phyloP scores from a whole-genome alignment of 1,284 basidiomycete genomes.

The Tetrapyrgos nigripes region DNA sequence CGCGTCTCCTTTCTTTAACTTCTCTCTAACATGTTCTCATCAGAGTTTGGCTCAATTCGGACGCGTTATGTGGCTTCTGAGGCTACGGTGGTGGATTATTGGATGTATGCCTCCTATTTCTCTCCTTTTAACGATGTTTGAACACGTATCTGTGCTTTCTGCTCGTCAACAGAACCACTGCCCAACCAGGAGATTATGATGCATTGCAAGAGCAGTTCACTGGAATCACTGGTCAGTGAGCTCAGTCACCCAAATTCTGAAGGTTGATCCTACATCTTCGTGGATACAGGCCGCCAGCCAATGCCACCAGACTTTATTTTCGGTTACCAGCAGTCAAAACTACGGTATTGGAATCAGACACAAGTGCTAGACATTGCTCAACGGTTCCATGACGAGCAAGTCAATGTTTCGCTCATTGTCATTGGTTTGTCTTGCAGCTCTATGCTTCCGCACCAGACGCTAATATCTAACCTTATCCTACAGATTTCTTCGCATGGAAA shows the following conservation, averaged over 20 bases:
- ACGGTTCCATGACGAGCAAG: conserved; percentile 45
- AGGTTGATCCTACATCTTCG: no score
- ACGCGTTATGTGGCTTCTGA: conserved; percentile 45
- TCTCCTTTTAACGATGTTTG: background rate
- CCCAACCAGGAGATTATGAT: conserved; percentile 44
- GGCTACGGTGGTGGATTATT: conserved; percentile 47
- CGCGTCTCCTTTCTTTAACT: background rate
- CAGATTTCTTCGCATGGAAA: conserved; percentile 50
- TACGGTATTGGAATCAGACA: conserved; percentile 47
- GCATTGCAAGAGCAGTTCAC: conserved; percentile 47
- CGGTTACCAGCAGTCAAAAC: conserved; percentile 49
- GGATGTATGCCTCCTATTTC: conserved; percentile 32
- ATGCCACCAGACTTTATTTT: conserved; percentile 45
- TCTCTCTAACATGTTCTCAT: background rate
- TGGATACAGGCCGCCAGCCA: conserved; percentile 40
- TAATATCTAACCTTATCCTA: background rate
- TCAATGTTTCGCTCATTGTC: conserved; percentile 46
- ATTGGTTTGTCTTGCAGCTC: conserved; percentile 33
- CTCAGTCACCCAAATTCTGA: background rate
- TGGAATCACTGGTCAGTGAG: conserved; percentile 38
- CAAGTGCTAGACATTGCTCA: conserved; percentile 46
- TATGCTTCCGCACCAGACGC: background rate
- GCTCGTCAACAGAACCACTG: conserved; percentile 37
- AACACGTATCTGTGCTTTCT: background rate
- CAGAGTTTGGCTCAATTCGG: conserved; percentile 43